Evolutionary conservation across 768 basidiomycete species (phyloP), one percentile per base, ranked within the genome.

Genomic region (Pseudohyphozyma bogoriensis): DNA sequence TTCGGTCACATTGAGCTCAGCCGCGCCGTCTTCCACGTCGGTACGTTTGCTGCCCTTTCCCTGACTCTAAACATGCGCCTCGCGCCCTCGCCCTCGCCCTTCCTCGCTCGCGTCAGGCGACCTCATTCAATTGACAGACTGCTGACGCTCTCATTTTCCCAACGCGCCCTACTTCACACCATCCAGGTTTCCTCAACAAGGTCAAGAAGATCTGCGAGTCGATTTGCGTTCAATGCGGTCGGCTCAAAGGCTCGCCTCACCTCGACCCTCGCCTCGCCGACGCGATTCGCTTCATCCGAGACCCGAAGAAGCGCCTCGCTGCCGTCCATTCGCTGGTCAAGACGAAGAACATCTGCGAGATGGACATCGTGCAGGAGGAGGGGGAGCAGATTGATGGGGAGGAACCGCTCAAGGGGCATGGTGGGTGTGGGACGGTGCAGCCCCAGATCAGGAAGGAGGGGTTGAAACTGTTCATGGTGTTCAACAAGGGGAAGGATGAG

Each of bases 151-250:
- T 32, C 31, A 31, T 58, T 15, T 32, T 49, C 35, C 29, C 47
- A 18, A 20, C 36, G 29, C 31, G 2, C n/a, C 18, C 46, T 40
- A 44, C 26, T 2, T 11, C 1, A 6, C 18, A 7, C 10, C 35
- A 9, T 18, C 59, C 70, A 86, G 91, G 95, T 55, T 99, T 99
- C 77, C 85, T 97, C 71, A 81, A 88, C 75, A 97, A 97, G 83
- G 91, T 97, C 75, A 99, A 99, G 81, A 97, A 99, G 81, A 95
- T 99, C 73, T 76, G 96, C 78, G 95, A 99, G 80, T 87, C 86
- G 77, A 89, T 99, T 67, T 99, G 95, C 79, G 88, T 93, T 68
- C 92, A 93, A 73, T 99, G 95, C 75, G 95, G 95, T 73, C 92
- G 87, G 77, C 81, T 97, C 68, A 96, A 95, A 80, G 89, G 87